A percentile compares a stretch with the other conserved stretches of the same genome.
phyloP scores from a whole-genome alignment of 2,329 filamentous ascomycete species.

The Pseudocercospora fijiensis region DNA sequence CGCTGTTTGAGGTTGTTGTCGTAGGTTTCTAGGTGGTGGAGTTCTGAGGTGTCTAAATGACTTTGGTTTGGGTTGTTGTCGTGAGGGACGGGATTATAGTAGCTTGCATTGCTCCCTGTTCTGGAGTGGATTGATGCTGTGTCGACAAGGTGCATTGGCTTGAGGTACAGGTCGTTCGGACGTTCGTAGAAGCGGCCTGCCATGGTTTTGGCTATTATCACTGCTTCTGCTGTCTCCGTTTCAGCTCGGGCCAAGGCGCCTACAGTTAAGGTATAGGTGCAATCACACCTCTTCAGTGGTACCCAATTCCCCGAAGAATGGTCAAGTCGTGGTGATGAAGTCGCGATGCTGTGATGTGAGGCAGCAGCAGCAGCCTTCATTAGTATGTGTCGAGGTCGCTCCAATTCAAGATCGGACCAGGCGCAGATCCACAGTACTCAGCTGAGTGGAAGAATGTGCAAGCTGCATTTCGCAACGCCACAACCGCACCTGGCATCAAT shows the following conservation, averaged over 20 bases:
- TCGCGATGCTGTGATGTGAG: background rate
- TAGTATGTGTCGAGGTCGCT: background rate
- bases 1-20: constrained; percentile 38
- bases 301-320: background rate
- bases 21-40: background rate
- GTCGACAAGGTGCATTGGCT: constrained; percentile 3
- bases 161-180: background rate
- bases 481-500: background rate
- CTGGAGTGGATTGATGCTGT: background rate
- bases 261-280: background rate
- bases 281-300: background rate
- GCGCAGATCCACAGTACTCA: background rate
- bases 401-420: background rate
- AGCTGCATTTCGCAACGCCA: background rate
- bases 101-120: background rate
- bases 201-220: background rate
- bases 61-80: background rate
- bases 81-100: background rate
- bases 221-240: background rate
- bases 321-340: background rate
- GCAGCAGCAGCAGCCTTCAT: background rate
- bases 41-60: background rate
- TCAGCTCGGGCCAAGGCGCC: too few relatives aligned
- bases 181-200: constrained; percentile 7
- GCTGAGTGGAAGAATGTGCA: background rate